A percentile compares a stretch with the other conserved stretches of the same genome.
phyloP scores from a whole-genome alignment of 768 basidiomycete species.

The Tricholoma matsutake region DNA sequence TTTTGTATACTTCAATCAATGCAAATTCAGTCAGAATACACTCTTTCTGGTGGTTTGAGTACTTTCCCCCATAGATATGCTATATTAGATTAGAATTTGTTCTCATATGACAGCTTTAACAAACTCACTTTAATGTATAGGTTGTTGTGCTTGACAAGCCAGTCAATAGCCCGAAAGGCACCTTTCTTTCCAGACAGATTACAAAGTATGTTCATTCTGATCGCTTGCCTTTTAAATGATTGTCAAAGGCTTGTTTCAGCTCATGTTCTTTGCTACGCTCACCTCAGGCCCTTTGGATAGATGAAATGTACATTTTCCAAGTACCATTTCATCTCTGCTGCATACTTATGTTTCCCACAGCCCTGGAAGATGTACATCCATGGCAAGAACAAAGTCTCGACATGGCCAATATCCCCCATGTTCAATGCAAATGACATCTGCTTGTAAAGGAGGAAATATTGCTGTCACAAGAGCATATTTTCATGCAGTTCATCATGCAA shows the following conservation, averaged over 20 bases:
- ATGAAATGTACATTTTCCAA: too few species aligned
- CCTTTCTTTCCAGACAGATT: constrained; percentile 33
- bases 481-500: constrained; percentile 29
- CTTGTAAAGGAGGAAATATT: constrained; percentile 37
- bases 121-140: constrained; percentile 37
- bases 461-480: constrained; percentile 28
- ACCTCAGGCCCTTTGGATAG: too few species aligned
- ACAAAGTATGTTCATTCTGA: constrained; percentile 25
- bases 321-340: too few species aligned
- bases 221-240: constrained; percentile 9
- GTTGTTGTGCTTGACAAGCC: constrained; percentile 39
- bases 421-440: constrained; percentile 29
- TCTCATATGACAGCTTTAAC: neutral
- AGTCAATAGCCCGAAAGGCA: constrained; percentile 33
- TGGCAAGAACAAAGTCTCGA: constrained; percentile 8
- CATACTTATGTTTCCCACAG: constrained; percentile 15
- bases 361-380: constrained; percentile 14
- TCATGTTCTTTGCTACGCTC: neutral
- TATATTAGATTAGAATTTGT: too few species aligned
- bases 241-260: neutral
- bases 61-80: constrained; percentile 32
- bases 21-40: constrained; percentile 30
- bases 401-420: constrained; percentile 13
- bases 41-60: constrained; percentile 30
- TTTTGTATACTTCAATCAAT: constrained; percentile 31